Conservation (phyloP, 345 rosid species). For the Hibiscus tridactylites region DNA sequence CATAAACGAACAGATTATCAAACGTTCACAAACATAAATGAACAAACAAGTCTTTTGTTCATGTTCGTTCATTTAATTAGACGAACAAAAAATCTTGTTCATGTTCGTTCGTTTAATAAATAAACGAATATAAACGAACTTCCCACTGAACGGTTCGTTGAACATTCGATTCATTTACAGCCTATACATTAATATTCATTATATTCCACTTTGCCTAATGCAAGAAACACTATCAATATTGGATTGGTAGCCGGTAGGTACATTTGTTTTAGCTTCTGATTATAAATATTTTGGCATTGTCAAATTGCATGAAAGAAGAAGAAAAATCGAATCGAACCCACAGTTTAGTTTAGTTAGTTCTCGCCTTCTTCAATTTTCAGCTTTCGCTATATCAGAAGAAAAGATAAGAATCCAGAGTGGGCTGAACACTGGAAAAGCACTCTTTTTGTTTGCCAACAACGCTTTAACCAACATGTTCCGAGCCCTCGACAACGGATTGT, state of each 20-base stretch:
- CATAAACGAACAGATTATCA: too few relatives aligned
- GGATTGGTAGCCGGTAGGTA: not conserved
- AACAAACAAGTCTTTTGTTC: too few relatives aligned
- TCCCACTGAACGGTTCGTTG: too few relatives aligned
- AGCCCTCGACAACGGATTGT: not conserved
- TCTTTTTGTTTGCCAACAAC: slow-evolving; percentile 67
- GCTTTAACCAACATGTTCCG: slow-evolving; percentile 11
- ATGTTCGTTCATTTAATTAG: too few relatives aligned
- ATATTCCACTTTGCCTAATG: not conserved
- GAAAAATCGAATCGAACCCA: slow-evolving; percentile 24
- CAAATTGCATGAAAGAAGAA: not conserved
- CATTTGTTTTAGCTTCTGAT: not conserved
- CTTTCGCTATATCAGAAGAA: not conserved
- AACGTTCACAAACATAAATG: too few relatives aligned
- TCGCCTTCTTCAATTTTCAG: not conserved
- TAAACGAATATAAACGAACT: too few relatives aligned
- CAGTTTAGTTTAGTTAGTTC: too few relatives aligned
- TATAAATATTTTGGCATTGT: not conserved
- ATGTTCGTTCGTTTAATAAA: too few relatives aligned
- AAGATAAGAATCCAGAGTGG: not conserved
- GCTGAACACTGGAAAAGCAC: slow-evolving; percentile 58
- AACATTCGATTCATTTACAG: too few relatives aligned
- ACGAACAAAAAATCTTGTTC: too few relatives aligned
- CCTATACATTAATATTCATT: too few relatives aligned
- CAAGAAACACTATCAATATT: not conserved